Evolutionary conservation across 768 basidiomycete species (phyloP).

Genomic region (Lyophyllum shimeji): DNA sequence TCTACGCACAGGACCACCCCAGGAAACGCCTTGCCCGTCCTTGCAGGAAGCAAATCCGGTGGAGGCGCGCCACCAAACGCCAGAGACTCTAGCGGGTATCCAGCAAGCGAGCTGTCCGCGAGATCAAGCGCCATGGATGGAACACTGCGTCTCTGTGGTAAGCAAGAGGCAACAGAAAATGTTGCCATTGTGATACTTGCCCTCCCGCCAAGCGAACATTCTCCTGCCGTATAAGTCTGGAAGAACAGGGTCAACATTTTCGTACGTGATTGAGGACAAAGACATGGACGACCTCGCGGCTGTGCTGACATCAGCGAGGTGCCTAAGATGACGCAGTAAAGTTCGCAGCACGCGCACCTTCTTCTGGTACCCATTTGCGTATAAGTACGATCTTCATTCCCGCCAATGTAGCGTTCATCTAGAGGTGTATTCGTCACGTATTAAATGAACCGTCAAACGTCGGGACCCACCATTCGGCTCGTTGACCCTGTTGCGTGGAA

Average conservation of each 20-base stretch:
- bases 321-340: not conserved
- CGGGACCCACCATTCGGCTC: conserved; percentile 14
- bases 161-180: not conserved
- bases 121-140: conserved; percentile 56
- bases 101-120: conserved; percentile 36
- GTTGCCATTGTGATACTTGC: conserved; percentile 18
- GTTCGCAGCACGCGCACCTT: conserved; percentile 31
- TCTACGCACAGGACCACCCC: conserved; percentile 21
- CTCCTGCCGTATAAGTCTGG: conserved; percentile 43
- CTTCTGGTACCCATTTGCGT: conserved; percentile 49
- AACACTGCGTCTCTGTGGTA: conserved; percentile 31
- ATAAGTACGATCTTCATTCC: conserved; percentile 49
- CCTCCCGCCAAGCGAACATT: conserved; percentile 46
- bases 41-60: conserved; percentile 31
- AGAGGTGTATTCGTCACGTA: not conserved
- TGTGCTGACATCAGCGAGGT: not conserved
- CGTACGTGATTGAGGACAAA: not conserved
- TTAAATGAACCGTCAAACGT: too few relatives aligned
- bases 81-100: conserved; percentile 35
- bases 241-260: not conserved
- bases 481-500: conserved; percentile 55
- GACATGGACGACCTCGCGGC: not conserved
- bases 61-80: conserved; percentile 44
- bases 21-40: conserved; percentile 36
- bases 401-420: conserved; percentile 40